phyloP scores from a whole-genome alignment of 139 green algal species.

The Tetradesmus obliquus region DNA sequence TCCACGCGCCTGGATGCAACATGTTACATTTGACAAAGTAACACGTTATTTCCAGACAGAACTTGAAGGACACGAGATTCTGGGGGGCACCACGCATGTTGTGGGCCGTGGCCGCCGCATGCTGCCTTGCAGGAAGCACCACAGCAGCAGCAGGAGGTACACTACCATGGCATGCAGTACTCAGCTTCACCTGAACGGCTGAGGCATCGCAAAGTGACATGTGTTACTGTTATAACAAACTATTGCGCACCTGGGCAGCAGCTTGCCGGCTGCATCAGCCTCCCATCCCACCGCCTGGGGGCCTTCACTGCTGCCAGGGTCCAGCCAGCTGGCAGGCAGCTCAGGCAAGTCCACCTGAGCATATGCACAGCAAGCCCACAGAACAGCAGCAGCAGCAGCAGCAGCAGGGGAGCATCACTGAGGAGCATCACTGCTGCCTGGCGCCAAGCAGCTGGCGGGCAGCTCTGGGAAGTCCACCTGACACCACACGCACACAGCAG shows the following conservation, averaged over 20 bases:
- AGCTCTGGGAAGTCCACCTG: background rate
- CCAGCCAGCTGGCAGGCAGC: conserved; percentile 41
- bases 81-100: background rate
- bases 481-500: no score
- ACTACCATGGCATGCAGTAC: background rate
- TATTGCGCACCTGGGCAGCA: conserved; percentile 59
- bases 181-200: no score
- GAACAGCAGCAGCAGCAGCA: conserved; percentile 47
- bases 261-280: conserved; percentile 68
- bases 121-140: background rate
- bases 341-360: conserved; percentile 62
- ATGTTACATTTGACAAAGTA: background rate
- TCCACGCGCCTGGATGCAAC: conserved; percentile 58
- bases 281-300: conserved; percentile 83
- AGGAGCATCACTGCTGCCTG: no score
- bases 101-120: background rate
- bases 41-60: no score
- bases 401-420: background rate
- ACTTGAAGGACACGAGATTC: background rate
- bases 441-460: background rate
- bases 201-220: no score
- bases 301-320: conserved; percentile 6
- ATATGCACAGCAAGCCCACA: background rate
- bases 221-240: background rate
- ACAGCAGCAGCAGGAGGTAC: conserved; percentile 11